Percentiles rank a stretch among this genome's conserved stretches.
These are phyloP conservation scores for Geotrichum cucujoidarum DNA, from an alignment of 1,139 yeast species.

Conservation along the genomic window DNA sequence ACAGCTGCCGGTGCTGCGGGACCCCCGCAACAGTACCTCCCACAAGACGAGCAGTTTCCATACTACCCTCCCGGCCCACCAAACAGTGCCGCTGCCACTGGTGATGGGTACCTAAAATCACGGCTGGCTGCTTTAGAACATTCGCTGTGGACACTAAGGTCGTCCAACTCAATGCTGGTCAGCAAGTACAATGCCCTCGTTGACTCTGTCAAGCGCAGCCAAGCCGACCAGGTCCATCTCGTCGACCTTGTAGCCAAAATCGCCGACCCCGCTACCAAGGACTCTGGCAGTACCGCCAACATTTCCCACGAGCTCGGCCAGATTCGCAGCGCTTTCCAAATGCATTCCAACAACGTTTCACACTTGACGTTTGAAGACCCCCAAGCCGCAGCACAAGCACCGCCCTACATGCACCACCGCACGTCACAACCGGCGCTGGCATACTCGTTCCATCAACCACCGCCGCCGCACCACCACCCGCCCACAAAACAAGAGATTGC, in stretches of 20 bases:
- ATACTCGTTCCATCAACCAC: slow-evolving; percentile 13
- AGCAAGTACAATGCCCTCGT: slow-evolving; percentile 15
- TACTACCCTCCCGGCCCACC: slow-evolving; percentile 14
- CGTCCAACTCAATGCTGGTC: slow-evolving; percentile 13
- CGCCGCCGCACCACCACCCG: slow-evolving; percentile 12
- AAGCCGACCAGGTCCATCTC: slow-evolving; percentile 12
- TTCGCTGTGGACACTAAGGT: slow-evolving; percentile 17
- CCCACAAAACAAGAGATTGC: slow-evolving; percentile 13
- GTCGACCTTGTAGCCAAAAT: slow-evolving; percentile 14
- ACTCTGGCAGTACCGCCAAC: not conserved
- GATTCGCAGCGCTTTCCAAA: slow-evolving; percentile 20
- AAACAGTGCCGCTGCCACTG: too few relatives aligned
- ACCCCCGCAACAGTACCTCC: slow-evolving; percentile 14
- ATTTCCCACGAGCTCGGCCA: slow-evolving; percentile 15
- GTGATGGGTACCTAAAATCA: slow-evolving; percentile 19
- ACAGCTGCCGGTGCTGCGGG: too few relatives aligned
- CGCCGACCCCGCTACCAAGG: slow-evolving; percentile 3
- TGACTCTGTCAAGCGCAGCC: slow-evolving; percentile 17
- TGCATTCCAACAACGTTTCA: slow-evolving; percentile 11
- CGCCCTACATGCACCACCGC: not conserved
- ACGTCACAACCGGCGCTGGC: not conserved
- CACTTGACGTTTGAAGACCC: slow-evolving; percentile 1
- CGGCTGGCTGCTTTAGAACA: slow-evolving; percentile 26
- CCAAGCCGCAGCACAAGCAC: slow-evolving; percentile 1
- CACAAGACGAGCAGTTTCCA: slow-evolving; percentile 17